Conservation (phyloP, 1,139 yeast species). For the Magnusiomyces tetraspermus region DNA sequence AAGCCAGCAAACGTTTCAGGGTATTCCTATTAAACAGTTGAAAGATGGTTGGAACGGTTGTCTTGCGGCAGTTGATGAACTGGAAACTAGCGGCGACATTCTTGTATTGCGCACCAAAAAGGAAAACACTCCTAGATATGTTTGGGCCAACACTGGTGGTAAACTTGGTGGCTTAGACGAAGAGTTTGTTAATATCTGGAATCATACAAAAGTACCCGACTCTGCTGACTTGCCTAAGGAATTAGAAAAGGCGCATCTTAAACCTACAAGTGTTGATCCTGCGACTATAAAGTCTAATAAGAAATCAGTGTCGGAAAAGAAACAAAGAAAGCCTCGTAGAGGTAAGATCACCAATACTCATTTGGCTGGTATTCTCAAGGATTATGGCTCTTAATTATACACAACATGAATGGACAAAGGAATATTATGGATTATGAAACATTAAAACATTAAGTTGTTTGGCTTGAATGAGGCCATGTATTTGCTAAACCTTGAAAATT, state of each 20-base stretch:
- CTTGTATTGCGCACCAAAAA: constrained; percentile 82
- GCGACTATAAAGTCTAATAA: constrained; percentile 60
- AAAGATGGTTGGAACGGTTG: constrained; percentile 98
- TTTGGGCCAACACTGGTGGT: constrained; percentile 83
- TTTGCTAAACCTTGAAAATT: not conserved
- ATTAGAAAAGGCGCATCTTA: constrained; percentile 73
- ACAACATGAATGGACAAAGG: no score
- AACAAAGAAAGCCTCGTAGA: constrained; percentile 84
- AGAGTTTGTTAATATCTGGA: constrained; percentile 83
- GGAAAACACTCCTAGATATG: constrained; percentile 80
- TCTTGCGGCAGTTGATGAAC: constrained; percentile 59
- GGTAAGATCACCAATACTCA: constrained; percentile 94
- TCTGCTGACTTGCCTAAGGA: constrained; percentile 70
- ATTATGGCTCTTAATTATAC: constrained; percentile 41
- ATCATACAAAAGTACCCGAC: constrained; percentile 65
- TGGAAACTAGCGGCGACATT: constrained; percentile 68
- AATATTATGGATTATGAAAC: no score
- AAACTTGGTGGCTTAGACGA: constrained; percentile 65
- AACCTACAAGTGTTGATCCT: constrained; percentile 98
- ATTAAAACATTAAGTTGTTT: no score
- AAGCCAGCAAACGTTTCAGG: constrained; percentile 79
- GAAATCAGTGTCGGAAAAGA: constrained; percentile 45
- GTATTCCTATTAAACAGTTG: constrained; percentile 77
- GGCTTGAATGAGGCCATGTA: not conserved
- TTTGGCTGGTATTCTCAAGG: constrained; percentile 90